A percentile compares a stretch with the other conserved stretches of the same genome.
phyloP scores from a whole-genome alignment of 257 asterid genomes.

The Mitragyna speciosa region DNA sequence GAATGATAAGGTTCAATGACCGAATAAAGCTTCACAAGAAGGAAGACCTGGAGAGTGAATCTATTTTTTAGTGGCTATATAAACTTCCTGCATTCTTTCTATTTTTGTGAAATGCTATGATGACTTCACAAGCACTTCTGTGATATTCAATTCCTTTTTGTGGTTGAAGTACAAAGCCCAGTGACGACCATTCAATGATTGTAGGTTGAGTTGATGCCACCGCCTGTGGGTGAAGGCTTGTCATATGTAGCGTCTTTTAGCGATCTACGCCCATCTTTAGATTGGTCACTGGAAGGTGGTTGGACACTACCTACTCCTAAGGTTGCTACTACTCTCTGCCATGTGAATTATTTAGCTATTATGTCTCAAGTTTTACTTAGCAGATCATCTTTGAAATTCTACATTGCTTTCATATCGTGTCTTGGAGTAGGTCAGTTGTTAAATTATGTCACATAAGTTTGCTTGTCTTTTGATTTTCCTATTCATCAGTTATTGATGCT shows the following conservation, averaged over 20 bases:
- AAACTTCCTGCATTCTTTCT: not conserved
- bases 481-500: not conserved
- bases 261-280: constrained; percentile 81
- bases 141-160: not conserved
- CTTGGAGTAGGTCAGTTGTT: not conserved
- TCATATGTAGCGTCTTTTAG: constrained; percentile 40
- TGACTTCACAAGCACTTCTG: not conserved
- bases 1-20: not conserved
- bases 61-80: not conserved
- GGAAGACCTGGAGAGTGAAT: not conserved
- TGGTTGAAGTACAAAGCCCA: not conserved
- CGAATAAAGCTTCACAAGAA: too few species aligned
- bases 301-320: constrained; percentile 58
- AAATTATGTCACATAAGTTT: not conserved
- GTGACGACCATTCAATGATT: constrained; percentile 16
- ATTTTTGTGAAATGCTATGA: not conserved
- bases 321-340: constrained; percentile 40
- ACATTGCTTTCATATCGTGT: not conserved
- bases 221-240: constrained; percentile 74
- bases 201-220: constrained; percentile 58
- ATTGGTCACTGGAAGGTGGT: constrained; percentile 70
- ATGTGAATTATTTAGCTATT: not conserved
- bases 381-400: not conserved
- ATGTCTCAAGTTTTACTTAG: not conserved
- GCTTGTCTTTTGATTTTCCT: not conserved